These are phyloP conservation scores for Taxillus chinensis DNA, from an alignment of 164 flowering plant species.

Conservation along the genomic window DNA sequence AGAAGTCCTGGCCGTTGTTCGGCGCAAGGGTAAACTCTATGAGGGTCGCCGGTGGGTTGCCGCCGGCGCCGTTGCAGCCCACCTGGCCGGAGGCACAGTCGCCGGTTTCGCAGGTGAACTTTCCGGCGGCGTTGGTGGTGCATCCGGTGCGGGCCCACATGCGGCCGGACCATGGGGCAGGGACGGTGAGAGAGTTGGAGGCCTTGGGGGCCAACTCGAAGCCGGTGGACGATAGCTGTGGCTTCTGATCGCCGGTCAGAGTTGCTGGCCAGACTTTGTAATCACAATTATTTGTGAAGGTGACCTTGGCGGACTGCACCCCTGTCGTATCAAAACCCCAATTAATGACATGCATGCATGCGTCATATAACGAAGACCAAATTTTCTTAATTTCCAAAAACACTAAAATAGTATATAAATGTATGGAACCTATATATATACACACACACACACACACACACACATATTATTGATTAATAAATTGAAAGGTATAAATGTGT, in stretches of 20 bases:
- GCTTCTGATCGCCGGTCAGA: slow-evolving; percentile 13
- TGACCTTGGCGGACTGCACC: slow-evolving; percentile 16
- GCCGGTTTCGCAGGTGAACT: slow-evolving; percentile 21
- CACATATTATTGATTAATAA: too few species aligned
- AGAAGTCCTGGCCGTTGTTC: slow-evolving; percentile 14
- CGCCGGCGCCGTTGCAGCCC: slow-evolving; percentile 29
- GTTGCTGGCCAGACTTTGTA: slow-evolving; percentile 34
- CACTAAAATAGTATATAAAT: too few species aligned
- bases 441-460: too few species aligned
- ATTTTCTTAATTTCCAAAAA: too few species aligned
- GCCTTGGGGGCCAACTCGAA: slow-evolving; percentile 16
- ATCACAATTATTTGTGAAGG: slow-evolving; percentile 24
- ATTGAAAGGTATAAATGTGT: too few species aligned
- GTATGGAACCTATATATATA: too few species aligned
- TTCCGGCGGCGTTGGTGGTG: slow-evolving; percentile 12
- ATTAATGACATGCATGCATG: too few species aligned
- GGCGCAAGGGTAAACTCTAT: slow-evolving; percentile 24
- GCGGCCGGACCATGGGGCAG: slow-evolving; percentile 27
- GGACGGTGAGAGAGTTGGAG: slow-evolving; percentile 8
- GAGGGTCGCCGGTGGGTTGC: slow-evolving; percentile 28
- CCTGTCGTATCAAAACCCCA: slow-evolving; percentile 10
- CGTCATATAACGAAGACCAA: too few species aligned
- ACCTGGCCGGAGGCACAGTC: slow-evolving; percentile 27
- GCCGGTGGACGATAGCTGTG: slow-evolving; percentile 17
- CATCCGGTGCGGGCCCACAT: slow-evolving; percentile 39